phyloP scores from a whole-genome alignment of 352 stramenopile species.

The Phytophthora hybrid region DNA sequence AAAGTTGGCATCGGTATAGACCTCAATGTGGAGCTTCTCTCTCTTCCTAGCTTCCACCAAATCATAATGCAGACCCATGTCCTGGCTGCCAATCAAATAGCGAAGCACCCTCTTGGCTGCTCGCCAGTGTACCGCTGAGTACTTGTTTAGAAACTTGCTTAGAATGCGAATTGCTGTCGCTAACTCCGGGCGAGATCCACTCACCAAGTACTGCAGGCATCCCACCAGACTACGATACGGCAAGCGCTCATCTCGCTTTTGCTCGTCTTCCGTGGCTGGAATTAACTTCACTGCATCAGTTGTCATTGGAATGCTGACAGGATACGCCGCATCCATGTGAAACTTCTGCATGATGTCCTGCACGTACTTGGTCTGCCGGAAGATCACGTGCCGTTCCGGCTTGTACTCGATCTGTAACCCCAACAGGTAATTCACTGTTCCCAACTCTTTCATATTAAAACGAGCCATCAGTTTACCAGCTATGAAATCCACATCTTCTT shows the following conservation, averaged over 20 bases:
- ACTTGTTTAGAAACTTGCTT: slow-evolving; percentile 17
- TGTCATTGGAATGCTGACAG: slow-evolving; percentile 18
- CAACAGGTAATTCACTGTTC: slow-evolving; percentile 16
- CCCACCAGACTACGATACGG: slow-evolving; percentile 19
- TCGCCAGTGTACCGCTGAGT: slow-evolving; percentile 7
- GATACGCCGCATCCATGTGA: slow-evolving; percentile 8
- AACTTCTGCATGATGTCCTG: slow-evolving; percentile 21
- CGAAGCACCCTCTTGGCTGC: slow-evolving; percentile 16
- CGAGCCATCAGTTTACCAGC: not conserved
- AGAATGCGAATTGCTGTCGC: slow-evolving; percentile 10
- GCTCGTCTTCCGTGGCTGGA: slow-evolving; percentile 5
- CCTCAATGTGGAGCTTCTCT: slow-evolving; percentile 22
- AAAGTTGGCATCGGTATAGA: slow-evolving; percentile 29
- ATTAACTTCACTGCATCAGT: slow-evolving; percentile 8
- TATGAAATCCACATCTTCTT: slow-evolving; percentile 15
- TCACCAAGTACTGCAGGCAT: slow-evolving; percentile 20
- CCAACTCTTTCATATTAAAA: slow-evolving; percentile 17
- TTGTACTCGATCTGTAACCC: slow-evolving; percentile 15
- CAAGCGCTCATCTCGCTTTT: slow-evolving; percentile 2
- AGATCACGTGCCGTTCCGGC: slow-evolving; percentile 9
- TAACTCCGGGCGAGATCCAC: slow-evolving; percentile 9
- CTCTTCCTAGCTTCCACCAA: slow-evolving; percentile 3
- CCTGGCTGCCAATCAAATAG: slow-evolving; percentile 13
- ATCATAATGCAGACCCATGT: slow-evolving; percentile 18
- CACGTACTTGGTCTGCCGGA: slow-evolving; percentile 27